Base-by-base conservation (phyloP, 1,284 basidiomycete genomes). In the Inonotus hispidus region DNA sequence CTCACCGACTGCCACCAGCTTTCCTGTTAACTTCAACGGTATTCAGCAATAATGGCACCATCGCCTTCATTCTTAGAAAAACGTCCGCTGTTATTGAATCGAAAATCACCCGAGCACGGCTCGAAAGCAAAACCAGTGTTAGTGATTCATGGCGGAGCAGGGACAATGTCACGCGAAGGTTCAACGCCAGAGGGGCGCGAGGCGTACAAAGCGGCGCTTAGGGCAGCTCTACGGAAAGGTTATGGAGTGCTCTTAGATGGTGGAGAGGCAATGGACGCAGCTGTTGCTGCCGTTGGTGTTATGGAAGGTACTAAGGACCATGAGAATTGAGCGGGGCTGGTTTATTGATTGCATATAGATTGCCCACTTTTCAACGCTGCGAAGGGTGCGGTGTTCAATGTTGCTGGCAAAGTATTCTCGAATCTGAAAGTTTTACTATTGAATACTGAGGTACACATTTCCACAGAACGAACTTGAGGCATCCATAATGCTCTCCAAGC, bases 261-360 rank as follows among this genome's bases (percentile, higher is more conserved):
- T 23, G 88, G 89, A 0, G 87, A 90, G 67, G 90, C 91, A 2
- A 84, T 93, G 78, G 89, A 93, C 68, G 90, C 91, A n/a, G 83
- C 80, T 1, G 85, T 88, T 1, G 85, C 88, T 6, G 89, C 91
- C 0, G 91, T 92, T 5, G 76, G 80, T 0, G 73, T 77, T 8
- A 77, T 93, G 79, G 91, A 93, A 80, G 85, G 89, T 85, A n/a
- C n/a, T n/a, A 56, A n/a, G 73, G 57, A 46, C 32, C 32, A 53
- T 2, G 2, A 35, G 21, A 27, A 35, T 46, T 53, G 29, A 41
- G 32, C 25, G 25, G 47, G 16, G 7, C 14, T 10, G 1, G 27
- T 49, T 27, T 52, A 43, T 19, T 47, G 27, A 41, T 43, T 45
- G 19, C 39, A 8, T 39, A n/a, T 62, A 90, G 90, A 93, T 67